phyloP scores from a whole-genome alignment of 495 filamentous ascomycete genomes.

The Tuber indicum region DNA sequence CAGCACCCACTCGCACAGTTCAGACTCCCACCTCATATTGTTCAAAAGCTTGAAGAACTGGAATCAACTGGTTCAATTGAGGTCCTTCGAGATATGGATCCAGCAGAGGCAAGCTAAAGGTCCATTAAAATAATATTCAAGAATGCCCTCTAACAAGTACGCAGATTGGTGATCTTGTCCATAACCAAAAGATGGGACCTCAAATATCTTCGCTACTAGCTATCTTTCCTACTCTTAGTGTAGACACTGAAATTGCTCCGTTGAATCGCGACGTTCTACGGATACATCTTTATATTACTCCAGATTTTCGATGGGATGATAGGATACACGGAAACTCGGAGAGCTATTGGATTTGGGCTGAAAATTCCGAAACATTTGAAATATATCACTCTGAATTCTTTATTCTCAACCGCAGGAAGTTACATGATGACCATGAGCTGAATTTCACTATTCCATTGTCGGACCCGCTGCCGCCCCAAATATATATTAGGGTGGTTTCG shows the following conservation, averaged over 20 bases:
- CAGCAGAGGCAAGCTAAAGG: constrained; percentile 52
- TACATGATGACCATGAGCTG: constrained; percentile 89
- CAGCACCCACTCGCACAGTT: constrained; percentile 96
- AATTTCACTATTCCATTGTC: constrained; percentile 95
- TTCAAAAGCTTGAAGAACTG: constrained; percentile 75
- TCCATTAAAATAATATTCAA: neutral
- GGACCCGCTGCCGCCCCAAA: constrained; percentile 86
- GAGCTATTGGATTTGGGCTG: constrained; percentile 97
- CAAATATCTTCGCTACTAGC: constrained; percentile 72
- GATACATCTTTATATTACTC: constrained; percentile 73
- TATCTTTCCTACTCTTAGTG: constrained; percentile 83
- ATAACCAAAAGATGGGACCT: constrained; percentile 78
- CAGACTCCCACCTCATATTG: constrained; percentile 72
- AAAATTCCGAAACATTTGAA: constrained; percentile 94
- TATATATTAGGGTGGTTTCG: constrained; percentile 88
- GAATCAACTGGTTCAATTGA: constrained; percentile 67
- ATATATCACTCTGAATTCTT: constrained; percentile 98
- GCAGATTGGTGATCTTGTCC: constrained; percentile 74
- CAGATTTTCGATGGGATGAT: constrained; percentile 95
- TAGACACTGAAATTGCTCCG: constrained; percentile 91
- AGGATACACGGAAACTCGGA: constrained; percentile 89
- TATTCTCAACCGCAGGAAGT: constrained; percentile 77
- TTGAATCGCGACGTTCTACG: constrained; percentile 89
- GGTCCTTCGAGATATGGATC: constrained; percentile 80
- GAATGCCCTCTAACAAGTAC: neutral